phyloP scores from a whole-genome alignment of 1,284 basidiomycete genomes.

The Gomphus sp. region DNA sequence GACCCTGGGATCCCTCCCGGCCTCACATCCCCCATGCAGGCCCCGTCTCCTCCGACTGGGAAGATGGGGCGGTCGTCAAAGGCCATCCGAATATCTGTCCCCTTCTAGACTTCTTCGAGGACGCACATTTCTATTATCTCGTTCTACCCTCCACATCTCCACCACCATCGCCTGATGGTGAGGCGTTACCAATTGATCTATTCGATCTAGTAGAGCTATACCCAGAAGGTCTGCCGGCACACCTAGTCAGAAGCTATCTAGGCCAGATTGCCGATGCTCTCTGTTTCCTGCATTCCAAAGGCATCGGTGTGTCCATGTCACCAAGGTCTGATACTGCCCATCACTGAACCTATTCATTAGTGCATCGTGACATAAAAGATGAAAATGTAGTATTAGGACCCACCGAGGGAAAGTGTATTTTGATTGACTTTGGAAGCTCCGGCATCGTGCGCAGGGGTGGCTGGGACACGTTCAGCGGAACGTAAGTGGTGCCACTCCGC shows the following conservation, averaged over 20 bases:
- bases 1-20: slow-evolving; percentile 76
- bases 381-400: slow-evolving; percentile 87
- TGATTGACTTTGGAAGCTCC: slow-evolving; percentile 96
- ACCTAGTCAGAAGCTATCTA: slow-evolving; percentile 75
- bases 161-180: slow-evolving; percentile 38
- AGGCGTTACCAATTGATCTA: slow-evolving; percentile 57
- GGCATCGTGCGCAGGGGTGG: slow-evolving; percentile 76
- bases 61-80: slow-evolving; percentile 59
- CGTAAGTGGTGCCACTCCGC: slow-evolving; percentile 38
- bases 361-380: slow-evolving; percentile 98
- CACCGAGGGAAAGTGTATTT: slow-evolving; percentile 62
- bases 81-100: slow-evolving; percentile 92
- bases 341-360: slow-evolving; percentile 29
- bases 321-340: neutral
- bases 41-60: slow-evolving; percentile 38
- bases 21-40: slow-evolving; percentile 13
- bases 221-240: slow-evolving; percentile 76
- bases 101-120: slow-evolving; percentile 96
- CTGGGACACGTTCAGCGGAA: slow-evolving; percentile 95
- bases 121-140: slow-evolving; percentile 94
- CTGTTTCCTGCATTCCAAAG: slow-evolving; percentile 83
- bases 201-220: slow-evolving; percentile 93
- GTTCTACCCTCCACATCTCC: slow-evolving; percentile 66
- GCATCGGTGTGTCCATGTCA: slow-evolving; percentile 48
- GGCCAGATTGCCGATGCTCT: slow-evolving; percentile 93